phyloP scores from a whole-genome alignment of 441 rosid genomes.

The Arabidopsis hybrid region DNA sequence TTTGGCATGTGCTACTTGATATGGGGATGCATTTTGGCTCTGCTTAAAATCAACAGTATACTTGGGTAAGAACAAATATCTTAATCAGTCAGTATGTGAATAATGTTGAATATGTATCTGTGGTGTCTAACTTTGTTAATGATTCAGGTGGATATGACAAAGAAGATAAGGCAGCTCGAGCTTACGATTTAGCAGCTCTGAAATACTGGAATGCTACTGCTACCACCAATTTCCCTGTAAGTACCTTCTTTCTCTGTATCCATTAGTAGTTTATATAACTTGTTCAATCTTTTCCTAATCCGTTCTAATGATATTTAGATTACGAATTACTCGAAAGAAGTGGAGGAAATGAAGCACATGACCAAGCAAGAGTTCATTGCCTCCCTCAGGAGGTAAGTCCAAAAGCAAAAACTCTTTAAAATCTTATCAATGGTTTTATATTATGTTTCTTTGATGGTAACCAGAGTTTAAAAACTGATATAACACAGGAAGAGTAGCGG shows the following conservation, averaged over 20 bases:
- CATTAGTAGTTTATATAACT: background rate
- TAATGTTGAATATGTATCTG: slow-evolving; percentile 22
- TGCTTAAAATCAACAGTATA: slow-evolving; percentile 42
- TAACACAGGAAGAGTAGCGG: slow-evolving; percentile 89
- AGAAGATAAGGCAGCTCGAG: slow-evolving; percentile 95
- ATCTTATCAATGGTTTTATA: background rate
- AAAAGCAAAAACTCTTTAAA: background rate
- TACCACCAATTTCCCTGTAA: slow-evolving; percentile 88
- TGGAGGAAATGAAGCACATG: slow-evolving; percentile 89
- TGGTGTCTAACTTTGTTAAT: background rate
- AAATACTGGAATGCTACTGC: slow-evolving; percentile 95
- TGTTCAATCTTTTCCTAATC: slow-evolving; percentile 5
- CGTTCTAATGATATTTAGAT: slow-evolving; percentile 48
- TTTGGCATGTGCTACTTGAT: slow-evolving; percentile 32
- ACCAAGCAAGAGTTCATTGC: slow-evolving; percentile 97
- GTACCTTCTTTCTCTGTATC: background rate
- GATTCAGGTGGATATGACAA: slow-evolving; percentile 91
- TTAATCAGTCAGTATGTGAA: background rate
- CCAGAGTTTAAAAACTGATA: background rate
- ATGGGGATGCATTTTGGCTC: slow-evolving; percentile 30
- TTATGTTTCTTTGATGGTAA: slow-evolving; percentile 2
- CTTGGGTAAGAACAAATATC: slow-evolving; percentile 42
- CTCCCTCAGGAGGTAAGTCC: slow-evolving; percentile 75
- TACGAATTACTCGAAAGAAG: slow-evolving; percentile 67
- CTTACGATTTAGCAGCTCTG: slow-evolving; percentile 94